Base-by-base conservation (phyloP, 345 rosid species). In the Acer campestre region DNA sequence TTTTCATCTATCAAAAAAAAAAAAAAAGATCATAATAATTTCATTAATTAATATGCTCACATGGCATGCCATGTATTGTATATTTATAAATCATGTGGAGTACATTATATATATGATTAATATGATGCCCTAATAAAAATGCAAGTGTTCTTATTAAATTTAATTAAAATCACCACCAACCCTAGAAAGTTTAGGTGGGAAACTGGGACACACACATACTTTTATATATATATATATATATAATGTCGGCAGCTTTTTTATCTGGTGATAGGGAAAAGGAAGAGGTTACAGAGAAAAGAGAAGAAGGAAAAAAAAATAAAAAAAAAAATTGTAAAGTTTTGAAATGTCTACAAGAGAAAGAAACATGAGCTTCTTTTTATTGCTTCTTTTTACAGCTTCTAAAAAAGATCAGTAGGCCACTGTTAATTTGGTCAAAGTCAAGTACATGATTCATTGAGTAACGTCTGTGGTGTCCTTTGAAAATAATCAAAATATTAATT, bases 401-500 rank as follows among this genome's bases (percentile, higher is more conserved):
- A 18, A 59, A 59, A 20, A 40, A 59, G 20, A 20, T 9, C 6
- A 17, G 25, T 1, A 35, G 51, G 20, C 49, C 5, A 40, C 25
- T 38, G 14, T 67, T 59, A 10, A 20, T 70, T 70, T 70, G 46
- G 74, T 70, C 74, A 25, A 51, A 53, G 73, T 70, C 74, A 70
- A 53, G n/a, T 2, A 48, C 42, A 1, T 35, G 38, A 35, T 59
- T 27, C 17, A 73, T 38, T 35, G 67, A 40, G 27, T 20, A 35
- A 6, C 5, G 38, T 35, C 38, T 35, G 6, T 35, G 38, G 6
- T 35, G 38, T 35, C 38, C 38, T 4, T 35, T 4, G 38, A 35
- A 35, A 35, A n/a, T n/a, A n/a, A n/a, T n/a, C n/a, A n/a, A n/a
- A n/a, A 35, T 35, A 35, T 35, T 35, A 35, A 35, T 35, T 35